Percentiles rank a stretch among this genome's conserved stretches.
phyloP scores from a whole-genome alignment of 495 filamentous ascomycete genomes.

The Daldinia caldariorum region DNA sequence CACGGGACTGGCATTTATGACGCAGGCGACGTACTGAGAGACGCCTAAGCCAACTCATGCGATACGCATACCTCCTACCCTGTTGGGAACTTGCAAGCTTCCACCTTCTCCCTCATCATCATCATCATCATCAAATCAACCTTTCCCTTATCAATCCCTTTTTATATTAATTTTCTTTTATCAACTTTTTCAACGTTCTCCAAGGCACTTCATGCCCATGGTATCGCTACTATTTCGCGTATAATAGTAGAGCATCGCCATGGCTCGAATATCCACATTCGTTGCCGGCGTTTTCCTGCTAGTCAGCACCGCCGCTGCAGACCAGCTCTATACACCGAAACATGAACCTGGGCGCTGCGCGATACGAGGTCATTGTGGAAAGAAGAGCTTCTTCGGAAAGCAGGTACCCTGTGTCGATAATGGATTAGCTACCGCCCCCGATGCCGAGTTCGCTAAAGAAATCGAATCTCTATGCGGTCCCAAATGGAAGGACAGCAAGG shows the following conservation, averaged over 20 bases:
- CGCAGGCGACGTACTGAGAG: conserved; percentile 40
- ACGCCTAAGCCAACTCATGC: conserved; percentile 39
- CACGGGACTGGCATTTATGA: conserved; percentile 40
- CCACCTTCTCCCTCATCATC: conserved; percentile 7
- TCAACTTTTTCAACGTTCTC: conserved; percentile 9
- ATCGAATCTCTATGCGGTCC: conserved; percentile 86
- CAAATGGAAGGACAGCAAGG: conserved; percentile 80
- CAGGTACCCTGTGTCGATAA: conserved; percentile 96
- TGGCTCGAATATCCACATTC: conserved; percentile 48
- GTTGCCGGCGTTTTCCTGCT: conserved; percentile 53
- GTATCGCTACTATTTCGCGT: conserved; percentile 20
- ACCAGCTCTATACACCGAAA: conserved; percentile 61
- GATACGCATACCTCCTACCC: conserved; percentile 3
- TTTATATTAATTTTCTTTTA: conserved; percentile 13
- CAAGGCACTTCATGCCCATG: conserved; percentile 22
- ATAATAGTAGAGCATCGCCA: conserved; percentile 36
- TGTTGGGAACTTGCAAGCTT: background rate
- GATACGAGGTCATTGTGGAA: conserved; percentile 89
- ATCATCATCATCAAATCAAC: conserved; percentile 18
- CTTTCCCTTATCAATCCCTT: conserved; percentile 7
- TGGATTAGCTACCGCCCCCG: conserved; percentile 77
- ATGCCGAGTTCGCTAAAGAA: conserved; percentile 72
- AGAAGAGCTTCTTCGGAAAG: conserved; percentile 84
- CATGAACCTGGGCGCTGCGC: conserved; percentile 93
- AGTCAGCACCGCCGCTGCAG: conserved; percentile 46